Evolutionary conservation across 176 grass and related monocot species (phyloP).

Genomic region (Carex pumila): DNA sequence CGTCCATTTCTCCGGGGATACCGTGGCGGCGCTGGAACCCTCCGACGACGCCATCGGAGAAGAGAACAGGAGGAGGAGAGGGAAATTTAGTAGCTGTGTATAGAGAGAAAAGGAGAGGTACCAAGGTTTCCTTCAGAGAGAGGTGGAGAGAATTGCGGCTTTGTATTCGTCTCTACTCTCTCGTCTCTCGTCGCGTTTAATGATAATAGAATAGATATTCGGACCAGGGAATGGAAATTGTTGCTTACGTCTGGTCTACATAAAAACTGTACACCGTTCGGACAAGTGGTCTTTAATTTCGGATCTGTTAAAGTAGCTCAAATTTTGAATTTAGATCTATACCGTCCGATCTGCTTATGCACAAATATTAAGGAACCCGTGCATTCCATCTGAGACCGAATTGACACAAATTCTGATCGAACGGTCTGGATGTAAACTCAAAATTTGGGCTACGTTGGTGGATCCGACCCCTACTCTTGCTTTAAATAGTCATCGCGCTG

Average conservation of each 20-base stretch:
- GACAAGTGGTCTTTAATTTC: background rate
- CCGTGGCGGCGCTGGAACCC: background rate
- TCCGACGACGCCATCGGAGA: slow-evolving; percentile 23
- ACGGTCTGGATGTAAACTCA: too few species aligned
- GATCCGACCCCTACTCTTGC: too few species aligned
- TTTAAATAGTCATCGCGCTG: too few species aligned
- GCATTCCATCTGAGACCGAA: too few species aligned
- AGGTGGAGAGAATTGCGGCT: slow-evolving; percentile 6
- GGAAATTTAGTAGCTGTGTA: background rate
- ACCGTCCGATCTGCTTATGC: too few species aligned
- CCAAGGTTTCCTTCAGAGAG: background rate
- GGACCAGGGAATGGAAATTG: background rate
- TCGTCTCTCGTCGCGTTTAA: background rate
- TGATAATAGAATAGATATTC: background rate
- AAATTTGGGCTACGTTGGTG: too few species aligned
- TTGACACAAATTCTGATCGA: too few species aligned
- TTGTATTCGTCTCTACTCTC: background rate
- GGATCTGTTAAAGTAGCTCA: too few species aligned
- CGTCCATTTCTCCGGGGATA: slow-evolving; percentile 16
- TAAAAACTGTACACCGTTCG: background rate
- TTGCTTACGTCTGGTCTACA: background rate
- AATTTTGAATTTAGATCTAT: too few species aligned
- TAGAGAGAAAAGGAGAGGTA: background rate
- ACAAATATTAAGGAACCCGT: too few species aligned
- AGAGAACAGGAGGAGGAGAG: background rate